Evolutionary conservation across 495 filamentous ascomycete genomes (phyloP).

Genomic region (Wilcoxina mikolae): DNA sequence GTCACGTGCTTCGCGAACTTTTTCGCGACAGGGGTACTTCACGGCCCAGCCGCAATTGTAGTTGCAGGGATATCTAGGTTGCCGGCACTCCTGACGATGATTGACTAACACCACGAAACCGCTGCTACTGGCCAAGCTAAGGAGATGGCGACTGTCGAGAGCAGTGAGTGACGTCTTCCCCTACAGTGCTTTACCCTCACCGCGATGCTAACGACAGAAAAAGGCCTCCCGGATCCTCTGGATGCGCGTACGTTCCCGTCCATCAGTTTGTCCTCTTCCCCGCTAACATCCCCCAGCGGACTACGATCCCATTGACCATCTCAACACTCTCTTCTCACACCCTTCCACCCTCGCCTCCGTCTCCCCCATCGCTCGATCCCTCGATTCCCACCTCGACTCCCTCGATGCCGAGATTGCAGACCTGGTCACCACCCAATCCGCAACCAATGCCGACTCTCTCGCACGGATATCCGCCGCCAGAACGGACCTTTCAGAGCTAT

Average conservation of each 20-base stretch:
- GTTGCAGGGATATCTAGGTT: no score
- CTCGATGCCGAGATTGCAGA: slow-evolving; percentile 64
- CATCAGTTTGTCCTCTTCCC: not conserved
- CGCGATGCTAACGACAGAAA: not conserved
- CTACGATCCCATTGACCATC: slow-evolving; percentile 85
- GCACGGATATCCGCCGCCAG: slow-evolving; percentile 82
- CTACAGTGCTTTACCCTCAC: no score
- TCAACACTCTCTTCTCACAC: slow-evolving; percentile 88
- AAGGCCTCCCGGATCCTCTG: slow-evolving; percentile 4
- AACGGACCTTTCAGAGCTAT: slow-evolving; percentile 71
- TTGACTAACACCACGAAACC: no score
- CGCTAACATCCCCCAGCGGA: slow-evolving; percentile 43
- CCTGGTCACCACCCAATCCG: slow-evolving; percentile 66
- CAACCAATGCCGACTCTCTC: slow-evolving; percentile 73
- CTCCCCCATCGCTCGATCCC: slow-evolving; percentile 49
- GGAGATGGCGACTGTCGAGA: no score
- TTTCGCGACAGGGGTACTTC: no score
- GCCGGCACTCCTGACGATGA: no score
- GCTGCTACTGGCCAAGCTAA: no score
- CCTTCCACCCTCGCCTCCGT: slow-evolving; percentile 74
- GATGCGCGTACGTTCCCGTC: slow-evolving; percentile 4
- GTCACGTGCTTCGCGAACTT: no score
- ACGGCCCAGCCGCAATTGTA: no score
- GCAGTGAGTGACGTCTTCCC: no score
- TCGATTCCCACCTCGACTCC: slow-evolving; percentile 67